phyloP scores from a whole-genome alignment of 441 rosid genomes.

The Bruguiera hainesii region DNA sequence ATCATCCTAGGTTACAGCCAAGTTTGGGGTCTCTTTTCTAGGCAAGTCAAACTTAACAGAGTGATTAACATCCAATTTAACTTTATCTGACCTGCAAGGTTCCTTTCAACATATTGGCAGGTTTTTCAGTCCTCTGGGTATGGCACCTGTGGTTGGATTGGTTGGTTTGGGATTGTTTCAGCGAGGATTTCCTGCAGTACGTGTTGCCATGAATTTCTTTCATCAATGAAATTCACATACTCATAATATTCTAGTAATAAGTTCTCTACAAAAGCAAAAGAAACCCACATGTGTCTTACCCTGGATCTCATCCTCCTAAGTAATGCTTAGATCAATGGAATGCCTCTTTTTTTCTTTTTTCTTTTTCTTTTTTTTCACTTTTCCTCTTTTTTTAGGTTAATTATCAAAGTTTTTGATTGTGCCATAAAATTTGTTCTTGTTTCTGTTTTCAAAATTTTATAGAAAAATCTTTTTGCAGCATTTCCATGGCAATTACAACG shows the following conservation, averaged over 20 bases:
- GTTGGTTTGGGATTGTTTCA: constrained; percentile 93
- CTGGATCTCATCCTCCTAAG: too few relatives aligned
- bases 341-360: too few relatives aligned
- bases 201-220: constrained; percentile 1
- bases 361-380: too few relatives aligned
- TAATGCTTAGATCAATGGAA: too few relatives aligned
- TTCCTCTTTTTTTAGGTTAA: too few relatives aligned
- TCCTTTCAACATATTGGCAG: constrained; percentile 37
- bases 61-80: constrained; percentile 4
- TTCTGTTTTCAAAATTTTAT: too few relatives aligned
- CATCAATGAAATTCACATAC: neutral
- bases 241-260: neutral
- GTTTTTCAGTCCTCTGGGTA: constrained; percentile 96
- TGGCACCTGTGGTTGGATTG: constrained; percentile 96
- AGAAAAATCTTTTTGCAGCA: neutral
- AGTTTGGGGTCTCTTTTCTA: constrained; percentile 91
- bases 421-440: too few relatives aligned
- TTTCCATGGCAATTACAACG: neutral
- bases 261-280: too few relatives aligned
- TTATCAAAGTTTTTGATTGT: too few relatives aligned
- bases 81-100: neutral
- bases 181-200: constrained; percentile 90
- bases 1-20: constrained; percentile 96
- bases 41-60: constrained; percentile 31
- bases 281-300: too few relatives aligned